Percentiles rank a stretch among this genome's conserved stretches.
These are phyloP conservation scores for Ogataea dorogensis DNA, from an alignment of 805 yeast species.

Conservation along the genomic window DNA sequence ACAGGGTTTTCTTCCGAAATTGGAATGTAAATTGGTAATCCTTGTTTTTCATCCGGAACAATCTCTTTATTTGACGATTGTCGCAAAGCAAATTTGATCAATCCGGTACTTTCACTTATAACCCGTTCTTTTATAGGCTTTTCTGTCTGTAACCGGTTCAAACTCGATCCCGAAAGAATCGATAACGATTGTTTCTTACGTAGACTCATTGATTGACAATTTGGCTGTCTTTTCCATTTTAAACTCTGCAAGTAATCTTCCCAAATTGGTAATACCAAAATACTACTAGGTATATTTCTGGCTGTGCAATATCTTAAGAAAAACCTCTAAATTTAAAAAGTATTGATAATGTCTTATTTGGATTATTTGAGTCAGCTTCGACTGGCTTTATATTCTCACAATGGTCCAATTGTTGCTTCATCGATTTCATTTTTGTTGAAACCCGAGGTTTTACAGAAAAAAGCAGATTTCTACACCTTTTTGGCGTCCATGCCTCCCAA, in stretches of 20 bases:
- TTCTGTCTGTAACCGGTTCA: slow-evolving; percentile 22
- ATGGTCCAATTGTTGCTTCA: slow-evolving; percentile 14
- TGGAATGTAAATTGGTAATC: slow-evolving; percentile 39
- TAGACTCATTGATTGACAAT: slow-evolving; percentile 1
- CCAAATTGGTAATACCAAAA: slow-evolving; percentile 12
- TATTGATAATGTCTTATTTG: slow-evolving; percentile 14
- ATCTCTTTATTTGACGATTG: slow-evolving; percentile 12
- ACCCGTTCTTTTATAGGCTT: slow-evolving; percentile 39
- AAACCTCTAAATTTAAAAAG: background rate
- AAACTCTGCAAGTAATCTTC: slow-evolving; percentile 8
- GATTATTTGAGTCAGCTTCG: slow-evolving; percentile 16
- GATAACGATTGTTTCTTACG: slow-evolving; percentile 35
- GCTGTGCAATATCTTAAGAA: slow-evolving; percentile 4
- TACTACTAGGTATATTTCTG: slow-evolving; percentile 1
- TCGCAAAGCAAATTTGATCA: slow-evolving; percentile 42
- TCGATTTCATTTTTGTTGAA: slow-evolving; percentile 17
- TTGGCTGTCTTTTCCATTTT: slow-evolving; percentile 1
- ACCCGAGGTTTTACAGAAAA: slow-evolving; percentile 20
- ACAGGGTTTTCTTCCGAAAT: slow-evolving; percentile 22
- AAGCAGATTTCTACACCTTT: slow-evolving; percentile 16
- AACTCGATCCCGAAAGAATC: slow-evolving; percentile 29
- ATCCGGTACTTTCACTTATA: slow-evolving; percentile 50
- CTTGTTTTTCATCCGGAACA: slow-evolving; percentile 16
- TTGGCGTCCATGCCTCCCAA: slow-evolving; percentile 18
- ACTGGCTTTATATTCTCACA: slow-evolving; percentile 10